Evolutionary conservation across 2,329 filamentous ascomycete genomes (phyloP).

Genomic region (Ploettnerulaceae sp.): DNA sequence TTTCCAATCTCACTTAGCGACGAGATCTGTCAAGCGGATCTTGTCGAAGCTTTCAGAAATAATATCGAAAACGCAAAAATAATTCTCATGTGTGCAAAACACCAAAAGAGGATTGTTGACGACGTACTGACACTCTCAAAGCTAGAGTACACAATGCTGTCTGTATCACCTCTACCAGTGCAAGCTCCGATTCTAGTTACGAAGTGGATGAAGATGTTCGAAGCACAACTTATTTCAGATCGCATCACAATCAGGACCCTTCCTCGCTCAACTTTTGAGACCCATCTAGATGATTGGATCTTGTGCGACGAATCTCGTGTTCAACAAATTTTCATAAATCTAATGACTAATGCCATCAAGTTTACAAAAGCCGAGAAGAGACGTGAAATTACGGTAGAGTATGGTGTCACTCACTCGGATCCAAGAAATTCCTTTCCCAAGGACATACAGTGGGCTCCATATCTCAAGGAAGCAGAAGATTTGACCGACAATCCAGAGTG

Average conservation of each 20-base stretch:
- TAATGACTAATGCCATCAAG: slow-evolving; percentile 78
- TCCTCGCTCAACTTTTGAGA: slow-evolving; percentile 57
- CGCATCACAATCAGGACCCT: slow-evolving; percentile 62
- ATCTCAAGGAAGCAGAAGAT: slow-evolving; percentile 14
- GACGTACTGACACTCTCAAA: slow-evolving; percentile 71
- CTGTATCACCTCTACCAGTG: slow-evolving; percentile 65
- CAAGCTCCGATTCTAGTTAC: slow-evolving; percentile 59
- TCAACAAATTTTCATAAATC: slow-evolving; percentile 75
- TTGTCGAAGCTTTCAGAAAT: slow-evolving; percentile 44
- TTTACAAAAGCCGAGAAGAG: slow-evolving; percentile 64
- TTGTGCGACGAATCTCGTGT: slow-evolving; percentile 68
- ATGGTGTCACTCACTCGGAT: slow-evolving; percentile 15
- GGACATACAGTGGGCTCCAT: slow-evolving; percentile 24
- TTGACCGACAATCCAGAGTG: slow-evolving; percentile 29
- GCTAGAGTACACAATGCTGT: slow-evolving; percentile 68
- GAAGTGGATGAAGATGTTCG: slow-evolving; percentile 71
- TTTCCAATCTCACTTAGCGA: slow-evolving; percentile 37
- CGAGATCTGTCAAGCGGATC: slow-evolving; percentile 35
- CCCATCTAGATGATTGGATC: slow-evolving; percentile 59
- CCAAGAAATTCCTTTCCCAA: slow-evolving; percentile 18
- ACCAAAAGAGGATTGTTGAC: slow-evolving; percentile 76
- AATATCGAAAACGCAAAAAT: slow-evolving; percentile 73
- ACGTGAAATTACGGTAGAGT: slow-evolving; percentile 47
- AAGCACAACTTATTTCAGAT: slow-evolving; percentile 65
- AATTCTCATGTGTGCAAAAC: slow-evolving; percentile 71